These are phyloP conservation scores for Schizosaccharomyces japonicus DNA, from an alignment of 805 yeast species.

Conservation along the genomic window DNA sequence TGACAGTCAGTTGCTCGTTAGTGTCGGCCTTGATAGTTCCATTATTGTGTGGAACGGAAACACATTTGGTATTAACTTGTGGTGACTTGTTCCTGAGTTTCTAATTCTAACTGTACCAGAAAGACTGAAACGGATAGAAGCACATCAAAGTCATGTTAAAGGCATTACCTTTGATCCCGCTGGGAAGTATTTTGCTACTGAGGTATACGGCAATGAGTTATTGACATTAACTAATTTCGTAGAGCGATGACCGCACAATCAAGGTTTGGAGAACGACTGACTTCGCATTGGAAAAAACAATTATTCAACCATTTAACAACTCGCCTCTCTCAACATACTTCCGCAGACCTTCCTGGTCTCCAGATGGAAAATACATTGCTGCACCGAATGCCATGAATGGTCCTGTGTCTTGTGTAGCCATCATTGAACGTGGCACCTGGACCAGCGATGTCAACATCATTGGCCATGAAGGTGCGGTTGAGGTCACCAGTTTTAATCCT, in stretches of 20 bases:
- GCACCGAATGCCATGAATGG: slow-evolving; percentile 49
- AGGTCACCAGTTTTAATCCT: slow-evolving; percentile 34
- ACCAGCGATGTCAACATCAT: slow-evolving; percentile 34
- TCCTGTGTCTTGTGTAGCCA: slow-evolving; percentile 35
- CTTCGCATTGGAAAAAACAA: slow-evolving; percentile 64
- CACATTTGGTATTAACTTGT: slow-evolving; percentile 37
- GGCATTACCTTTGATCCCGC: slow-evolving; percentile 97
- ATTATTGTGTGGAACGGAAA: slow-evolving; percentile 83
- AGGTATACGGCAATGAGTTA: neutral
- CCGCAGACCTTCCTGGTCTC: slow-evolving; percentile 46
- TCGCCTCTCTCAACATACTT: slow-evolving; percentile 86
- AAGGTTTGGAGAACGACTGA: slow-evolving; percentile 56
- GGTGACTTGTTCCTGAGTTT: slow-evolving; percentile 24
- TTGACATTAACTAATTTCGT: neutral
- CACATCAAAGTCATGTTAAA: slow-evolving; percentile 85
- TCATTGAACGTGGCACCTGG: slow-evolving; percentile 44
- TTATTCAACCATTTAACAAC: slow-evolving; percentile 61
- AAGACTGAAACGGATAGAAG: slow-evolving; percentile 58
- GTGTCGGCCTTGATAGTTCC: slow-evolving; percentile 84
- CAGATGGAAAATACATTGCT: slow-evolving; percentile 48
- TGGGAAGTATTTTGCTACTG: slow-evolving; percentile 81
- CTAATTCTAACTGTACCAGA: neutral
- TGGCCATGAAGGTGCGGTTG: slow-evolving; percentile 50
- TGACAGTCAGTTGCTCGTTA: slow-evolving; percentile 67
- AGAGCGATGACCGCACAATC: slow-evolving; percentile 66